Evolutionary conservation across 148 eudicot species (phyloP).

Genomic region (Rhododendron griersonianum): DNA sequence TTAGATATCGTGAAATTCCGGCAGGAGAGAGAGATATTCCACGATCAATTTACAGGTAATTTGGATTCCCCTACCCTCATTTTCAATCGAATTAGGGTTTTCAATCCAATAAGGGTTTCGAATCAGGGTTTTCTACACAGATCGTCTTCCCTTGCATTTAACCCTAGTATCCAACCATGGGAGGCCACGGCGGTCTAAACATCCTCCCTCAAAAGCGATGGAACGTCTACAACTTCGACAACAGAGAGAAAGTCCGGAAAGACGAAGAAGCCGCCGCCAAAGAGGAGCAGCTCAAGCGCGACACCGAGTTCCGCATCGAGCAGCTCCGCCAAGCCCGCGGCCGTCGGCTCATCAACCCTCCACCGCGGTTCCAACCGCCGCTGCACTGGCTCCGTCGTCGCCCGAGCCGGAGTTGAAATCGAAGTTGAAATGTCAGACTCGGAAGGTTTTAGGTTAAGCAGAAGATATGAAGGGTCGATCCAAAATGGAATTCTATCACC

Average conservation of each 20-base stretch:
- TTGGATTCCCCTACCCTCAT: background rate
- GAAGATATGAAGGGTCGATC: background rate
- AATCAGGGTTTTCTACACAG: background rate
- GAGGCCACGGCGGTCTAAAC: constrained; percentile 95
- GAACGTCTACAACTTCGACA: constrained; percentile 97
- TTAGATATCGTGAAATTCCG: no score
- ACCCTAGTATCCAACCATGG: constrained; percentile 41
- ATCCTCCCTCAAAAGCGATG: constrained; percentile 92
- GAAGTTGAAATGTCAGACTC: constrained; percentile 24
- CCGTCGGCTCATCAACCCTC: constrained; percentile 9
- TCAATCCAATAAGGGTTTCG: no score
- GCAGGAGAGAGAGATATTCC: no score
- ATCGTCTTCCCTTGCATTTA: background rate
- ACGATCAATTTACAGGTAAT: background rate
- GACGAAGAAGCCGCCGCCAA: constrained; percentile 87
- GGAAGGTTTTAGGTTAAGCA: background rate
- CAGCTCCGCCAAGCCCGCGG: constrained; percentile 84
- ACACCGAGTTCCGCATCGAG: constrained; percentile 58
- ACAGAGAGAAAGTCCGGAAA: constrained; percentile 73
- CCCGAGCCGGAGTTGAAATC: constrained; percentile 22
- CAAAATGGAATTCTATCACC: background rate
- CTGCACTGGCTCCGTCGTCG: constrained; percentile 12
- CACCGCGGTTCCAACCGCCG: background rate
- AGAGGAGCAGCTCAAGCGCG: constrained; percentile 80
- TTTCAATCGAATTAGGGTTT: constrained; percentile 11